phyloP scores from a whole-genome alignment of 495 filamentous ascomycete genomes.

The Aspergillus affinis region DNA sequence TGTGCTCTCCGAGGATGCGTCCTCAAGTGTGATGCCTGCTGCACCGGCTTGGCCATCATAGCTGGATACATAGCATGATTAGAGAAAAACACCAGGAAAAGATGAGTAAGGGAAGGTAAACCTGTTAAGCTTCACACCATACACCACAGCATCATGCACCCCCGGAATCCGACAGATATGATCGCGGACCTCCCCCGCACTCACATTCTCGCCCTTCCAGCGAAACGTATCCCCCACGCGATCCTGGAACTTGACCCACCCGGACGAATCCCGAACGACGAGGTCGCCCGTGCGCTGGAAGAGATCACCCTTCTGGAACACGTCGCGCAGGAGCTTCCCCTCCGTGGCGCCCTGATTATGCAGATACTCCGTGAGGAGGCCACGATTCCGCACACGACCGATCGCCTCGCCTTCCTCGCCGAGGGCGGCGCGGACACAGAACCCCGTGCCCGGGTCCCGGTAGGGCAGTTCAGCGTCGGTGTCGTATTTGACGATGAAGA shows the following conservation, averaged over 20 bases:
- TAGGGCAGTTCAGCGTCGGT: slow-evolving; percentile 66
- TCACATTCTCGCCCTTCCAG: slow-evolving; percentile 94
- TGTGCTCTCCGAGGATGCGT: slow-evolving; percentile 31
- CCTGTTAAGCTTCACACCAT: slow-evolving; percentile 47
- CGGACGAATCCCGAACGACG: slow-evolving; percentile 66
- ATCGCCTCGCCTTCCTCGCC: slow-evolving; percentile 82
- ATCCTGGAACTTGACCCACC: slow-evolving; percentile 78
- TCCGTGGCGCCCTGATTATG: slow-evolving; percentile 71
- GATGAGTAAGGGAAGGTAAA: slow-evolving; percentile 21
- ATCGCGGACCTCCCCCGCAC: slow-evolving; percentile 66
- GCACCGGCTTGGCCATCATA: slow-evolving; percentile 56
- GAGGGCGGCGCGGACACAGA: slow-evolving; percentile 58
- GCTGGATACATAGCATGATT: slow-evolving; percentile 17
- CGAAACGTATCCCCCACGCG: slow-evolving; percentile 93
- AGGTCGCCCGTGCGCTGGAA: slow-evolving; percentile 88
- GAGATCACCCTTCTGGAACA: slow-evolving; percentile 76
- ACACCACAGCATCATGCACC: slow-evolving; percentile 52
- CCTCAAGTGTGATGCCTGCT: slow-evolving; percentile 48
- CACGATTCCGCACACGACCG: slow-evolving; percentile 61
- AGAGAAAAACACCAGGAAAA: too few species aligned
- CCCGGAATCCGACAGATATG: slow-evolving; percentile 46
- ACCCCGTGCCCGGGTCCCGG: slow-evolving; percentile 68
- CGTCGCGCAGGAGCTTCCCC: slow-evolving; percentile 74
- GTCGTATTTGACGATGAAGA: slow-evolving; percentile 68
- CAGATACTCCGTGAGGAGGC: slow-evolving; percentile 78